Base-by-base conservation (phyloP, 768 basidiomycete genomes). In the Boletus pseudo-olivaceus region DNA sequence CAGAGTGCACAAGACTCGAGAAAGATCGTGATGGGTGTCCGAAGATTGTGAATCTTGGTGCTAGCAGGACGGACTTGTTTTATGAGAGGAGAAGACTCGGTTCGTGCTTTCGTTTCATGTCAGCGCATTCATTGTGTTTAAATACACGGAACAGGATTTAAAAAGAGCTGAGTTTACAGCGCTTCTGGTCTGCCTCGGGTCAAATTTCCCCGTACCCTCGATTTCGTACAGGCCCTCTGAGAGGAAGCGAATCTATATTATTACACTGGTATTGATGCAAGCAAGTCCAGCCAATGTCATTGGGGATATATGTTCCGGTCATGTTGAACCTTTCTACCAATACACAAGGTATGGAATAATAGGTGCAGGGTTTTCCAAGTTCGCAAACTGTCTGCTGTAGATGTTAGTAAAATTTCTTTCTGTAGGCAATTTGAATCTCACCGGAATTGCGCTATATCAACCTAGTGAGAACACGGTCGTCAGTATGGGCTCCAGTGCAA, bases 11-110 rank as follows among this genome's bases (percentile, higher is more conserved):
- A n/a, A 78, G 95, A 47, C 75, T 98, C 47, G 97, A 99, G 70
- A 98, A 98, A 67, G 95, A 98, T 64, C 78, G 97, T 34, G 97
- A 99, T 71, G 97, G 97, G 1, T 99, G 97, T 76, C 94, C 94
- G 8, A 98, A 98, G 82, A 93, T 96, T 64, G 93, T 96, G 57
- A 96, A 97, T 67, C 78, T 97, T n/a, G 94, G 94, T 54, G 93
- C 93, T 9, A 90, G 90, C 65, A 79, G 93, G 64, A 96, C 93
- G 44, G 93, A 94, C 69, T 69, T 94, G 42, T 95, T 95, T 79
- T 95, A 94, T 63, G 93, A 95, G 70, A 78, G 92, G 56, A 84
- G 91, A 66, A 82, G 91, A 65, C 73, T 93, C 57, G 91, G 91
- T 89, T 64, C 5, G 64, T 55, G 39, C 81, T 23, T 47, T 33